Percentiles rank a stretch among this genome's conserved stretches.
These are phyloP conservation scores for Sporisorium graminicola DNA, from an alignment of 1,284 basidiomycete genomes.

Conservation along the genomic window DNA sequence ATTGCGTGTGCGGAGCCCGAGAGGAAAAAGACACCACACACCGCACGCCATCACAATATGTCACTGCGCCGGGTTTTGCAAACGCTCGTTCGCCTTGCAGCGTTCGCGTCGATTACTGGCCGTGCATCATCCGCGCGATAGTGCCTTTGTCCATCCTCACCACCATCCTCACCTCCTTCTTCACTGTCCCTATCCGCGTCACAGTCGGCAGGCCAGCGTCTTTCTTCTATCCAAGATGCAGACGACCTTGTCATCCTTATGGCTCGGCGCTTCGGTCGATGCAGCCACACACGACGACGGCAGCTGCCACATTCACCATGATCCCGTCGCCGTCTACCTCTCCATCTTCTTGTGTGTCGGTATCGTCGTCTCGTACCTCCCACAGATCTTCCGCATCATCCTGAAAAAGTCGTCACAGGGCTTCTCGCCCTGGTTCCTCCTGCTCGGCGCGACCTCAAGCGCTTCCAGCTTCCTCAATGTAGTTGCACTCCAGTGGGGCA, in stretches of 20 bases:
- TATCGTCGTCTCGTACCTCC: constrained; percentile 86
- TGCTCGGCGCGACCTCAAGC: constrained; percentile 83
- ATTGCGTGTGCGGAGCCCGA: no score
- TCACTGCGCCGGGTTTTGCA: not conserved
- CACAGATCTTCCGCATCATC: constrained; percentile 79
- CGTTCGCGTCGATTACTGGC: not conserved
- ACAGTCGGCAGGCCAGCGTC: no score
- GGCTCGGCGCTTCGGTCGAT: constrained; percentile 29
- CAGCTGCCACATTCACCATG: constrained; percentile 72
- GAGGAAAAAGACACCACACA: no score
- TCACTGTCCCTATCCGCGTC: no score
- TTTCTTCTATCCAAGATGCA: constrained; percentile 25
- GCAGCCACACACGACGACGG: constrained; percentile 28
- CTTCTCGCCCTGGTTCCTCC: constrained; percentile 90
- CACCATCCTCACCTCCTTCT: not conserved
- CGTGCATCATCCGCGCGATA: not conserved
- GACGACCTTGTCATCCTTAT: constrained; percentile 37
- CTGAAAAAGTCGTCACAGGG: constrained; percentile 83
- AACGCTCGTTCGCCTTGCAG: not conserved
- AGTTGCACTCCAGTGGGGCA: constrained; percentile 86
- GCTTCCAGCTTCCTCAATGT: constrained; percentile 71
- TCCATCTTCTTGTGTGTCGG: constrained; percentile 82
- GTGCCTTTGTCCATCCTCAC: not conserved
- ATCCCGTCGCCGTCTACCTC: constrained; percentile 81
- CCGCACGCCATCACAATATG: no score